Conservation (phyloP, 1,284 basidiomycete genomes). For the Cystobasidium slooffiae region DNA sequence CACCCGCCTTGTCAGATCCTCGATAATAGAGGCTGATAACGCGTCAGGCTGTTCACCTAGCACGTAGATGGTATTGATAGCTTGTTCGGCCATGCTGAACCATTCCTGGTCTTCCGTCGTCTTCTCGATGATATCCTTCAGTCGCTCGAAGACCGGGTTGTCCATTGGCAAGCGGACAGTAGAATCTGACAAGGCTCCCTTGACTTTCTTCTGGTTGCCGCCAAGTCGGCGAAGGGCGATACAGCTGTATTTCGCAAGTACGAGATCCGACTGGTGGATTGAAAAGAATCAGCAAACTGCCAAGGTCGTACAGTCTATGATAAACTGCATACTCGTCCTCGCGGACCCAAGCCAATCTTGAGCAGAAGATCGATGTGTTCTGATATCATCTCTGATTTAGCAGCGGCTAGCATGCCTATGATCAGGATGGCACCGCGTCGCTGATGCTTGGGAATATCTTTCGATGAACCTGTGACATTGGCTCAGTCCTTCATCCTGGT, state of each 20-base stretch:
- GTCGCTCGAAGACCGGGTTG: constrained; percentile 79
- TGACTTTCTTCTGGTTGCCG: constrained; percentile 95
- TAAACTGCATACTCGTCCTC: constrained; percentile 70
- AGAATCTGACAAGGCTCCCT: constrained; percentile 87
- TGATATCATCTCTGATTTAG: constrained; percentile 79
- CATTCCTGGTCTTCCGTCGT: constrained; percentile 84
- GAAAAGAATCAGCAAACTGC: constrained; percentile 66
- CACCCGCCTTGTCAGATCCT: constrained; percentile 73
- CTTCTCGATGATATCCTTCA: constrained; percentile 76
- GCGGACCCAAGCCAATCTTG: constrained; percentile 81
- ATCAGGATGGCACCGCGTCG: constrained; percentile 92
- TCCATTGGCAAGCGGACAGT: constrained; percentile 86
- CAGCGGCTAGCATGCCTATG: constrained; percentile 90
- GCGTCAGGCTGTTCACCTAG: constrained; percentile 91
- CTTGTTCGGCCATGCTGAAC: constrained; percentile 96
- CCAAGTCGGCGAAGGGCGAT: constrained; percentile 88
- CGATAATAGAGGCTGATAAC: constrained; percentile 80
- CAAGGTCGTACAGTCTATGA: constrained; percentile 57
- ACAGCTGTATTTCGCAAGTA: constrained; percentile 89
- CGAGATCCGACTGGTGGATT: constrained; percentile 71
- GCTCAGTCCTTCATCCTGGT: not conserved
- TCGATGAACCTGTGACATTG: constrained; percentile 66
- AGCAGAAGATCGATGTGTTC: constrained; percentile 85
- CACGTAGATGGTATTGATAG: constrained; percentile 92
- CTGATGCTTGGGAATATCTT: constrained; percentile 76